These are phyloP conservation scores for Zasmidium angulare DNA, from an alignment of 2,329 filamentous ascomycete genomes.

Conservation along the genomic window DNA sequence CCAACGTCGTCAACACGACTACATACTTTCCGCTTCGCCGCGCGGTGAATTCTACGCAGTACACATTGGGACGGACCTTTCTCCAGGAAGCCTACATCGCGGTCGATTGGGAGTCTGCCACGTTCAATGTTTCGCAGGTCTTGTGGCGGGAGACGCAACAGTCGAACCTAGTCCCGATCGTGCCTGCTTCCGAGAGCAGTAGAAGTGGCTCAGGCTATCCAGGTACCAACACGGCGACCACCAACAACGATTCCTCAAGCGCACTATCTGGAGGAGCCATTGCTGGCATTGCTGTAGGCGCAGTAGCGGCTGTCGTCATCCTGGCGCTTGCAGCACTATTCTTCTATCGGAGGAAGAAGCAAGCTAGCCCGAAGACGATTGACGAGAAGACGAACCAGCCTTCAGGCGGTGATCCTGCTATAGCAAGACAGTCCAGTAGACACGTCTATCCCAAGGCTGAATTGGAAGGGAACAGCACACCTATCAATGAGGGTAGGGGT, in stretches of 20 bases:
- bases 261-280: conserved; percentile 40
- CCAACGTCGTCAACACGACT: conserved; percentile 59
- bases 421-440: conserved; percentile 2
- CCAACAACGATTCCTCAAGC: conserved; percentile 7
- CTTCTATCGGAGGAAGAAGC: conserved; percentile 27
- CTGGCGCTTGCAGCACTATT: conserved; percentile 35
- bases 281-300: conserved; percentile 46
- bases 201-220: conserved; percentile 2
- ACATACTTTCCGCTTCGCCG: conserved; percentile 67
- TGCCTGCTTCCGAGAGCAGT: conserved; percentile 9
- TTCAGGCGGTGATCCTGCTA: not conserved
- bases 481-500: conserved; percentile 20
- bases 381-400: conserved; percentile 15
- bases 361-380: conserved; percentile 1
- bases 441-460: conserved; percentile 49
- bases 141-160: conserved; percentile 27
- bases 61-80: conserved; percentile 67
- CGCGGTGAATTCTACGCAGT: conserved; percentile 53
- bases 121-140: conserved; percentile 47
- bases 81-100: conserved; percentile 64
- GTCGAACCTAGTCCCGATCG: conserved; percentile 31
- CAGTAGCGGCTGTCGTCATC: conserved; percentile 36
- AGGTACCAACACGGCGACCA: not conserved
- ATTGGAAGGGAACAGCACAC: conserved; percentile 33
- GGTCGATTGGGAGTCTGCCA: conserved; percentile 50